Evolutionary conservation across 805 yeast genomes (phyloP).

Genomic region (baker's yeast (Saccharomyces cerevisiae)): DNA sequence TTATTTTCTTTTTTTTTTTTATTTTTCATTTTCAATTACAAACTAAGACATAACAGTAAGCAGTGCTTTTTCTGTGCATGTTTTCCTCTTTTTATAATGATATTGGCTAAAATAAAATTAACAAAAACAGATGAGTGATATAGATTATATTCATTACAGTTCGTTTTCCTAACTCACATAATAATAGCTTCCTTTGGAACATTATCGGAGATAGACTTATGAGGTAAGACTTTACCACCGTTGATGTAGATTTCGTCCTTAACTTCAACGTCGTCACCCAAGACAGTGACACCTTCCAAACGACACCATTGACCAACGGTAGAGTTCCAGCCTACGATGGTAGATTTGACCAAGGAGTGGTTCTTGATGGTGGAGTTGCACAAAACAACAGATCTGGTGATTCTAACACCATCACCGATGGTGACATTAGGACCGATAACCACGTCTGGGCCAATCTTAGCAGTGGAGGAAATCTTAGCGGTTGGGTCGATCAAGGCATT

Average conservation of each 20-base stretch:
- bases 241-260: slow-evolving; percentile 97
- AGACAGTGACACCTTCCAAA: slow-evolving; percentile 92
- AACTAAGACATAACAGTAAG: background rate
- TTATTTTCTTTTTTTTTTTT: background rate
- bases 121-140: slow-evolving; percentile 1
- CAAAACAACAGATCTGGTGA: slow-evolving; percentile 88
- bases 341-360: slow-evolving; percentile 95
- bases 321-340: slow-evolving; percentile 99
- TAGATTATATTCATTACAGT: background rate
- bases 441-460: slow-evolving; percentile 97
- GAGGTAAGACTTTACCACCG: slow-evolving; percentile 99
- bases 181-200: slow-evolving; percentile 97
- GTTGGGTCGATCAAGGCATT: slow-evolving; percentile 91
- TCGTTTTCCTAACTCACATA: slow-evolving; percentile 49
- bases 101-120: background rate
- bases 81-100: background rate
- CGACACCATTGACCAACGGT: slow-evolving; percentile 98
- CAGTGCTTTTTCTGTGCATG: background rate
- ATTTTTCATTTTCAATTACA: background rate
- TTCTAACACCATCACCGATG: slow-evolving; percentile 97
- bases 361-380: slow-evolving; percentile 87
- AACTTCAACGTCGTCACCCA: slow-evolving; percentile 98
- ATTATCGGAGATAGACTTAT: slow-evolving; percentile 90
- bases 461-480: slow-evolving; percentile 84
- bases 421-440: slow-evolving; percentile 94